Evolutionary conservation across 257 asterid genomes (phyloP).

Genomic region (Orobanche coerulescens): DNA sequence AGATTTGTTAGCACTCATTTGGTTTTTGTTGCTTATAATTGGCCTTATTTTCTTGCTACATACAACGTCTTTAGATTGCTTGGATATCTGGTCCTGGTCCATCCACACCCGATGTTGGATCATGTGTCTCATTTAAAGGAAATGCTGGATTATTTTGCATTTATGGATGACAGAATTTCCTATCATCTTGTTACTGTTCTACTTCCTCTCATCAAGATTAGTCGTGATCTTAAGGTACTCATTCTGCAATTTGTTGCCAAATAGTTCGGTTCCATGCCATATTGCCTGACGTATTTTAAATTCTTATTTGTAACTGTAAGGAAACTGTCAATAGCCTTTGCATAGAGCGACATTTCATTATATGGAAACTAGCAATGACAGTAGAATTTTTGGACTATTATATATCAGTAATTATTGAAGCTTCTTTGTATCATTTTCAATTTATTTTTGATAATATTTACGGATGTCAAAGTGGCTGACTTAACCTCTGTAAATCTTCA

Average conservation of each 20-base stretch:
- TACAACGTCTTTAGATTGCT: conserved; percentile 40
- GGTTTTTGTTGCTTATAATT: conserved; percentile 14
- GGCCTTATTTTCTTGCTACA: conserved; percentile 12
- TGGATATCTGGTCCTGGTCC: conserved; percentile 48
- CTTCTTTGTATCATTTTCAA: not conserved
- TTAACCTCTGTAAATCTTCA: conserved; percentile 13
- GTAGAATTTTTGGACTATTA: not conserved
- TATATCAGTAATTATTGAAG: not conserved
- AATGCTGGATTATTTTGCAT: conserved; percentile 76
- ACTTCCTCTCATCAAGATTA: conserved; percentile 60
- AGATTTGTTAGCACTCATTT: conserved; percentile 12
- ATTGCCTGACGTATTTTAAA: conserved; percentile 5
- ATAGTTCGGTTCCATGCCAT: conserved; percentile 1
- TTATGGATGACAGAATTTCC: conserved; percentile 54
- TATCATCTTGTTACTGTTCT: conserved; percentile 48
- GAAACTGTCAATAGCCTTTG: not conserved
- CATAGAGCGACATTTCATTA: not conserved
- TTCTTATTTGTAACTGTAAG: not conserved
- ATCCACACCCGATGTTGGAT: conserved; percentile 64
- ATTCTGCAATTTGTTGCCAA: conserved; percentile 17
- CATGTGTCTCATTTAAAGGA: conserved; percentile 71
- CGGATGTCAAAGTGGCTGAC: conserved; percentile 1
- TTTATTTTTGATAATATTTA: not conserved
- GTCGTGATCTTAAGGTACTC: conserved; percentile 64
- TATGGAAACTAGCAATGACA: not conserved